Evolutionary conservation across 2,329 filamentous ascomycete genomes (phyloP).

Genomic region (Xylogone sp.): DNA sequence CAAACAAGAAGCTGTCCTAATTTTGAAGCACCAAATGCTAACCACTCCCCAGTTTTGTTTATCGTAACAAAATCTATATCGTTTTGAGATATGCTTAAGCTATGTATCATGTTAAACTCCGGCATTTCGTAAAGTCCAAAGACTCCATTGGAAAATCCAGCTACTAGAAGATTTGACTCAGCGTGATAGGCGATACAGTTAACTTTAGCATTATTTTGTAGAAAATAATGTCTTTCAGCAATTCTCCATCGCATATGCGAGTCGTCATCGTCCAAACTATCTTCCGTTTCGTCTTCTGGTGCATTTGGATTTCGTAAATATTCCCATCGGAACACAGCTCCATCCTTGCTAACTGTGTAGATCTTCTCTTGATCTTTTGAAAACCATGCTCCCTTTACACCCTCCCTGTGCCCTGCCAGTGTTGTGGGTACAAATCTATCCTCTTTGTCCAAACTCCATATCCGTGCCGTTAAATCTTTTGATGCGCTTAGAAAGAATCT

Average conservation of each 20-base stretch:
- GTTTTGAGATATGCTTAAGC: constrained; percentile 88
- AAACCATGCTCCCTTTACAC: constrained; percentile 93
- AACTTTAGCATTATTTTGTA: constrained; percentile 83
- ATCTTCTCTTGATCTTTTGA: constrained; percentile 92
- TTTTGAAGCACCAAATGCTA: constrained; percentile 94
- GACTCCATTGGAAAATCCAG: constrained; percentile 90
- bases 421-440: constrained; percentile 88
- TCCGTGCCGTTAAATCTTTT: constrained; percentile 85
- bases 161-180: constrained; percentile 85
- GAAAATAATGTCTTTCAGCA: constrained; percentile 86
- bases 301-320: constrained; percentile 63
- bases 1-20: constrained; percentile 95
- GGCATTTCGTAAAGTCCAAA: constrained; percentile 96
- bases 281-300: constrained; percentile 54
- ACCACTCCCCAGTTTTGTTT: constrained; percentile 92
- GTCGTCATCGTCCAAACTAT: constrained; percentile 55
- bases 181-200: constrained; percentile 90
- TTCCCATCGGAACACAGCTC: constrained; percentile 92
- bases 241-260: constrained; percentile 84
- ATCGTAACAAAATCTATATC: constrained; percentile 94
- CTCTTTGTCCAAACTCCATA: constrained; percentile 90
- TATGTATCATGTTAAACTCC: constrained; percentile 93
- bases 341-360: constrained; percentile 94
- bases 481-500: constrained; percentile 91
- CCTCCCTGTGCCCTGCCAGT: constrained; percentile 85